These are phyloP conservation scores for Xylariaceae sp. DNA, from an alignment of 2,329 filamentous ascomycete genomes.

Conservation along the genomic window DNA sequence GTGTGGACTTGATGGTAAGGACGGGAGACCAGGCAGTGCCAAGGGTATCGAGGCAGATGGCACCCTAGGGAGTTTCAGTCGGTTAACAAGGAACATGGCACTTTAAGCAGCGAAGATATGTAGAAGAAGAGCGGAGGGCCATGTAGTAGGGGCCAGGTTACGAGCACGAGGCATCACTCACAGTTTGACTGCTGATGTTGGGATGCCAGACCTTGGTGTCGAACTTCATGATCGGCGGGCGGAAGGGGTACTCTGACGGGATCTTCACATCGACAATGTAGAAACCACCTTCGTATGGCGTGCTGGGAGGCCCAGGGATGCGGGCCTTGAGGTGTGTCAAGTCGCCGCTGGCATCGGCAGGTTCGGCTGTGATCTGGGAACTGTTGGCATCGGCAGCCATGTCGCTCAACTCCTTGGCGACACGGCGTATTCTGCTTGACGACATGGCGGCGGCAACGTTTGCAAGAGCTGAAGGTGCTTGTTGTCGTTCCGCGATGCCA, in stretches of 20 bases:
- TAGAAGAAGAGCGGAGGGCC: too few species aligned
- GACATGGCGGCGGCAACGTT: constrained; percentile 36
- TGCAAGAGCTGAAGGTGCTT: background rate
- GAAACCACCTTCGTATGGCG: constrained; percentile 83
- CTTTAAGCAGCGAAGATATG: too few species aligned
- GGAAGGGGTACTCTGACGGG: constrained; percentile 86
- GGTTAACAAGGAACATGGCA: background rate
- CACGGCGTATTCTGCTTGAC: constrained; percentile 51
- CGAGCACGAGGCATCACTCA: constrained; percentile 35
- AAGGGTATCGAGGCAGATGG: constrained; percentile 93
- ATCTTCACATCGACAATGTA: constrained; percentile 83
- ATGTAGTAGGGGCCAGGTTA: background rate
- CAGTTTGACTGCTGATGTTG: constrained; percentile 90
- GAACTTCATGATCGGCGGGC: constrained; percentile 85
- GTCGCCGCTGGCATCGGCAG: constrained; percentile 56
- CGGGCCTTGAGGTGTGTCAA: constrained; percentile 77
- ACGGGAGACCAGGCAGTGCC: constrained; percentile 90
- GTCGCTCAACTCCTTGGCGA: constrained; percentile 72
- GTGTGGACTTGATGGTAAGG: constrained; percentile 89
- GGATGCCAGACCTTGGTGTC: constrained; percentile 95
- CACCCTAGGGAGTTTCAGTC: constrained; percentile 55
- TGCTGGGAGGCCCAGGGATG: constrained; percentile 83
- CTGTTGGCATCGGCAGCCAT: constrained; percentile 62
- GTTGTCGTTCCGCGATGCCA: background rate
- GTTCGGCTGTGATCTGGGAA: constrained; percentile 69